A percentile compares a stretch with the other conserved stretches of the same genome.
These are phyloP conservation scores for Vitis rotundifolia DNA, from an alignment of 164 flowering plant species.

Conservation along the genomic window DNA sequence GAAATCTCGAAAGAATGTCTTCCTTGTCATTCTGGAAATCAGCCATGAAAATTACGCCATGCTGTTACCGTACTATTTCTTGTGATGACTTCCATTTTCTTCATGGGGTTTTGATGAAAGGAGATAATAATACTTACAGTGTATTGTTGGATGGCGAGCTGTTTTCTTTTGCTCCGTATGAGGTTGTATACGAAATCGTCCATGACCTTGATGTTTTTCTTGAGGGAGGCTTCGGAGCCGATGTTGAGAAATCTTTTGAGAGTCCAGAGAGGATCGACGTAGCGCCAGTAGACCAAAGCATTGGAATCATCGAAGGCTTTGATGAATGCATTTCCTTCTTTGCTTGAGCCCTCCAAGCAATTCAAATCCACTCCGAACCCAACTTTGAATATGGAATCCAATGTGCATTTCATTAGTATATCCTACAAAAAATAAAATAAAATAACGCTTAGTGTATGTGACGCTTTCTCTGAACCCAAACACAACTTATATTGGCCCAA, in stretches of 20 bases:
- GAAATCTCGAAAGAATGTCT: constrained; percentile 69
- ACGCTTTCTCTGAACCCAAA: no score
- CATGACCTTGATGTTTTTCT: constrained; percentile 42
- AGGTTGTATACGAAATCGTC: constrained; percentile 48
- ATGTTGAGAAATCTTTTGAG: constrained; percentile 56
- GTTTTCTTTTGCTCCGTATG: constrained; percentile 42
- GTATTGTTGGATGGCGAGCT: constrained; percentile 23
- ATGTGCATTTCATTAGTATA: constrained; percentile 48
- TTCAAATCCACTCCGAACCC: constrained; percentile 73
- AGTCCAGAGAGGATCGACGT: constrained; percentile 60
- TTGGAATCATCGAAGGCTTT: constrained; percentile 68
- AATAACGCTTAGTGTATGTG: background rate
- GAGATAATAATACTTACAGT: constrained; percentile 26
- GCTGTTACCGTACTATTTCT: no score
- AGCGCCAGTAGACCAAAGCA: constrained; percentile 48
- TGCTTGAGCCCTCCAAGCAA: constrained; percentile 46
- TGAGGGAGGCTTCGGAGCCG: constrained; percentile 58
- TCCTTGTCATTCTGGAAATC: constrained; percentile 35
- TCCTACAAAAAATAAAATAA: constrained; percentile 36
- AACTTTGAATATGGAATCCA: constrained; percentile 76
- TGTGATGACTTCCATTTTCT: no score
- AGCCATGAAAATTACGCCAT: background rate
- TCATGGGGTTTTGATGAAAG: no score
- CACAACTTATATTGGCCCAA: no score
- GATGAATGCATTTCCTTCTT: constrained; percentile 38